Evolutionary conservation across 441 rosid genomes (phyloP), one percentile per base, ranked within the genome.

Genomic region (Croton laevigatus): DNA sequence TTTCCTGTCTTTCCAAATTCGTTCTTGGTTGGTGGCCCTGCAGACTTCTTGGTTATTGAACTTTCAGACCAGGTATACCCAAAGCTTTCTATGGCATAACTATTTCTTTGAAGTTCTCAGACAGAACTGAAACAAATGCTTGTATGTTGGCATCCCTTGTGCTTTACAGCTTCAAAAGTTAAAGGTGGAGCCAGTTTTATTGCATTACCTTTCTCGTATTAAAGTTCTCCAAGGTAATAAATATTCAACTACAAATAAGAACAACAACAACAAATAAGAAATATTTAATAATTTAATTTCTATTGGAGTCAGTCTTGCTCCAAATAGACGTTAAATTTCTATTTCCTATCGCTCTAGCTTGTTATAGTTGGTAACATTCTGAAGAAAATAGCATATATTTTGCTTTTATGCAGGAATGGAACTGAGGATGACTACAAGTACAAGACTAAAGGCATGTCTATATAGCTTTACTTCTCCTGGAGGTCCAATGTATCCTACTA

Each of bases 381-480:
- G 46, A 73, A 63, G 63, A 1, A 11, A 10, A 17, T 23, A n/a
- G 1, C 49, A 19, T 11, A 45, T n/a, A n/a, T n/a, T 59, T 46
- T 27, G 55, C 53, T 75, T 62, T 67, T 73, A 52, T 84, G 83
- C 86, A 95, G 98, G 97, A 40, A 77, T 93, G 87, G 98, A 95
- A 81, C 85, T 95, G 80, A 86, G 99, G 80, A 91, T 96, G 97
- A 86, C 97, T n/a, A 90, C 97, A 8, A 91, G 97, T 77, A 96
- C 98, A 54, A 87, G 99, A 80, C 72, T 96, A 68, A 96, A 93
- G 82, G 88, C 98, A 14, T 91, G 98, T 75, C 80, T 96, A 66
- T 96, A 93, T 70, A 96, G 98, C 83, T 96, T 96, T 72, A 93
- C 97, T 36, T 91, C 98, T 54, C 99, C 99, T 0, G 98, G 99